A percentile compares a stretch with the other conserved stretches of the same genome.
These are phyloP conservation scores for Aspergillus sp. DNA, from an alignment of 2,329 filamentous ascomycete genomes.

Conservation along the genomic window DNA sequence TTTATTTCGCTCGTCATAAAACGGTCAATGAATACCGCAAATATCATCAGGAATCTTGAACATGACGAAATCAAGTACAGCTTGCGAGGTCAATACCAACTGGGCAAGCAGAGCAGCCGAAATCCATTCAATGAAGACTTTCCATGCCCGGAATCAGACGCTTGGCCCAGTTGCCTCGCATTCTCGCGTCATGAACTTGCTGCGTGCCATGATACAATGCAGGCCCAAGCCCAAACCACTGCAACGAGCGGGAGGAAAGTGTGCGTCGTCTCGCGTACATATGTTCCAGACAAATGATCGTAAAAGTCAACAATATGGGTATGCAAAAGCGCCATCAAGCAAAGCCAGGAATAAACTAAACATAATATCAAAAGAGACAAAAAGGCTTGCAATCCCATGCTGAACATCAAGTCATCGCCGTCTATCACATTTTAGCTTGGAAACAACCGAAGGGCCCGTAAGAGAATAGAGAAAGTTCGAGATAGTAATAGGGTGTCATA, in stretches of 20 bases:
- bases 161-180: background rate
- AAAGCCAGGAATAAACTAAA: slow-evolving; percentile 16
- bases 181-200: background rate
- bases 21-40: slow-evolving; percentile 4
- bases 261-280: background rate
- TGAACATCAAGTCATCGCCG: slow-evolving; percentile 24
- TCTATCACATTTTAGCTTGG: slow-evolving; percentile 23
- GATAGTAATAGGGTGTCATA: slow-evolving; percentile 15
- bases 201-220: background rate
- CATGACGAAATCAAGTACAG: background rate
- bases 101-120: background rate
- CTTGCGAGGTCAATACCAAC: background rate
- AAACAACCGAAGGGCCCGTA: slow-evolving; percentile 10
- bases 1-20: slow-evolving; percentile 12
- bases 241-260: background rate
- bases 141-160: background rate
- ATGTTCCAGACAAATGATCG: slow-evolving; percentile 6
- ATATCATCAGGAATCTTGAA: slow-evolving; percentile 10
- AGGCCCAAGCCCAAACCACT: background rate
- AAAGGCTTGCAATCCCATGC: slow-evolving; percentile 7
- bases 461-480: slow-evolving; percentile 7
- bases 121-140: background rate
- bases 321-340: slow-evolving; percentile 12
- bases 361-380: slow-evolving; percentile 3
- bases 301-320: slow-evolving; percentile 9